Evolutionary conservation across 768 basidiomycete genomes (phyloP), one percentile per base, ranked within the genome.

Genomic region (Russula sp.): DNA sequence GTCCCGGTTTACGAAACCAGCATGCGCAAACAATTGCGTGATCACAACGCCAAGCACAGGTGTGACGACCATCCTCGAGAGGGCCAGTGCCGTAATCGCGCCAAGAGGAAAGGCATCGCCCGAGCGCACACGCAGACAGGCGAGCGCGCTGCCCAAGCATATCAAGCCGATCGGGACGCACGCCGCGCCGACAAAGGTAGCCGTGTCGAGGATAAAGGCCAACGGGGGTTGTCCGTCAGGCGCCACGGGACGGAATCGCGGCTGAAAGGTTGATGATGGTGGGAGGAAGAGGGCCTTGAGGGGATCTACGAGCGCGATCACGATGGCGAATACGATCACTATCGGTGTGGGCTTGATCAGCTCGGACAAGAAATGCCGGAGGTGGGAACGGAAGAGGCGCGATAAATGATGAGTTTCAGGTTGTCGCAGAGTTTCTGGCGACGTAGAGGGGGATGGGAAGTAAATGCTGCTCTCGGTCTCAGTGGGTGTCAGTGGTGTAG

Each of bases 201-300:
- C 72, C 0, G 82, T 79, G 58, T 86, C 82, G 58, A 84, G 67
- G 41, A 88, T 47, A 63, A 88, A 79, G 0, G 82, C 78, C 18
- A 88, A 80, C 0, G 86, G 86, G 1, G 87, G 85, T 61, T 81
- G 76, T 0, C 86, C 85, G 65, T 88, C 87, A 0, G 87, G 87
- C 0, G 84, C 83, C 7, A 29, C 11, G 6, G 66, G 66, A 10
- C 55, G 59, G 18, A 54, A 25, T 73, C 48, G 4, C 78, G 77
- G 57, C 80, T 83, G 39, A 72, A 64, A 1, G 36, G 75, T 72
- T 1, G 76, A 75, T 1, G 77, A 72, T 3, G 83, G 75, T 13
- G 73, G 55, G 2, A 85, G 74, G 65, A 88, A 87, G 4, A 88
- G 75, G 0, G 79, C 83, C 65, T 87, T 87, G 60, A 88, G 76